Percentiles rank a stretch among this genome's conserved stretches.
Evolutionary conservation across 2,329 filamentous ascomycete species (phyloP).

Genomic region (Aspergillus fijiensis): DNA sequence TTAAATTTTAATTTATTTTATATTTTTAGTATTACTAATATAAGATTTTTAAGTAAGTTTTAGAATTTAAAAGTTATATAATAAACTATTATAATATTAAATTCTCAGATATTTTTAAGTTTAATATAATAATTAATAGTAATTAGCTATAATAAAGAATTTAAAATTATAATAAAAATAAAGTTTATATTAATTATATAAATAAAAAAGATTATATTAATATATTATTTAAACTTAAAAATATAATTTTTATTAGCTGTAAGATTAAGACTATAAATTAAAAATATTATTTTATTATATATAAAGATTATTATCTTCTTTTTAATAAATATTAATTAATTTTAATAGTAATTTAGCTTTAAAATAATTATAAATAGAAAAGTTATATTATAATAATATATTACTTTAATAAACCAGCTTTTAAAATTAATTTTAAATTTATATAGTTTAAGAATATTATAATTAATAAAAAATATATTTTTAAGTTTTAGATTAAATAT

Average conservation of each 20-base stretch:
- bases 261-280: accelerated
- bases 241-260: neutral
- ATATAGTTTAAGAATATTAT: too few species aligned
- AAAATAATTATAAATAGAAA: too few species aligned
- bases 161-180: neutral
- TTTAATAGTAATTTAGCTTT: too few species aligned
- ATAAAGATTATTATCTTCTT: too few species aligned
- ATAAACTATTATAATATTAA: neutral
- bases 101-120: too few species aligned
- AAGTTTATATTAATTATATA: neutral
- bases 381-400: too few species aligned
- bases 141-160: neutral
- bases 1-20: neutral
- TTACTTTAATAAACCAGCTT: accelerated
- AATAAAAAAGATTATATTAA: too few species aligned
- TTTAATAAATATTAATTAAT: accelerated
- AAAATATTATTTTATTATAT: neutral
- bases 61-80: neutral
- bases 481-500: neutral
- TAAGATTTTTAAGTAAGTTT: neutral
- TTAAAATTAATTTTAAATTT: too few species aligned
- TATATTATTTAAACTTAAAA: neutral
- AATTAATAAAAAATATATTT: too few species aligned
- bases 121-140: neutral
- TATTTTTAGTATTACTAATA: neutral